A percentile compares a stretch with the other conserved stretches of the same genome.
Conservation (phyloP, 495 filamentous ascomycete genomes). For the Opeltia flavorubescens region DNA sequence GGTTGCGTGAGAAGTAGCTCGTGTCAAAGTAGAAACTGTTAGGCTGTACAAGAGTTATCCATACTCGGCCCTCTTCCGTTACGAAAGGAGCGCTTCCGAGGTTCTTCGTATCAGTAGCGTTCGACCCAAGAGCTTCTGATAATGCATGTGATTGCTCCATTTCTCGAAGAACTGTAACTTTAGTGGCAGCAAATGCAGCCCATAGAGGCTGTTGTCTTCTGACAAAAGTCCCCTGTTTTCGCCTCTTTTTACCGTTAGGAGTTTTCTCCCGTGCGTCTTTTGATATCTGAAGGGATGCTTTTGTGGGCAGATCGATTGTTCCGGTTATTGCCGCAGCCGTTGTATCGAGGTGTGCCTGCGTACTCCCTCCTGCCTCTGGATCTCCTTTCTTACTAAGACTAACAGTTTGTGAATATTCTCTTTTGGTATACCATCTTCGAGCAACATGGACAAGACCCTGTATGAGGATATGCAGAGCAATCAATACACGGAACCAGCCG, state of each 20-base stretch:
- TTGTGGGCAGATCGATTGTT: conserved; percentile 32
- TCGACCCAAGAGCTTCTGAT: conserved; percentile 55
- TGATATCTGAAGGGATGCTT: conserved; percentile 36
- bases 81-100: conserved; percentile 65
- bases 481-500: conserved; percentile 43
- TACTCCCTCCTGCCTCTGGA: conserved; percentile 40
- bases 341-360: conserved; percentile 17
- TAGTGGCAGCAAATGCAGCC: conserved; percentile 87
- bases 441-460: conserved; percentile 51
- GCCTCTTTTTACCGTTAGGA: conserved; percentile 61
- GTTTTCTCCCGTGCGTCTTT: conserved; percentile 43
- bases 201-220: conserved; percentile 83
- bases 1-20: conserved; percentile 39
- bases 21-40: conserved; percentile 74
- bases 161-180: conserved; percentile 85
- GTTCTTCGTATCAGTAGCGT: conserved; percentile 65
- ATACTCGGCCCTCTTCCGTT: conserved; percentile 60
- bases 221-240: conserved; percentile 78
- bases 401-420: conserved; percentile 29
- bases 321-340: not conserved
- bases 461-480: conserved; percentile 81
- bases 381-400: conserved; percentile 36
- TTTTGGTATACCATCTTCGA: conserved; percentile 36
- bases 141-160: conserved; percentile 74
- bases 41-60: conserved; percentile 73